phyloP scores from a whole-genome alignment of 345 rosid species.

The Abelmoschus esculentus region DNA sequence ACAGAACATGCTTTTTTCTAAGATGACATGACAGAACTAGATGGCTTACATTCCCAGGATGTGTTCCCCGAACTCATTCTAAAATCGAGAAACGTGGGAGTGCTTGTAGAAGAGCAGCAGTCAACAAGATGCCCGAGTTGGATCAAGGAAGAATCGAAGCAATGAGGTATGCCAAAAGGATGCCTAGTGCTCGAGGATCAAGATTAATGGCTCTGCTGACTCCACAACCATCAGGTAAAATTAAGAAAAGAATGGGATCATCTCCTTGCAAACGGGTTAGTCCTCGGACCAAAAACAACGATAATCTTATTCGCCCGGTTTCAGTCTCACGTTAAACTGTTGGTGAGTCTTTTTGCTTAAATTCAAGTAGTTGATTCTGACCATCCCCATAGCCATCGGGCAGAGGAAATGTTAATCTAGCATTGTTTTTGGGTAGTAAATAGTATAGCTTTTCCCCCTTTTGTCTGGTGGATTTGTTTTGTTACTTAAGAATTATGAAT shows the following conservation, averaged over 20 bases:
- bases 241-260: conserved; percentile 20
- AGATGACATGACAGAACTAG: background rate
- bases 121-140: conserved; percentile 6
- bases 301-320: background rate
- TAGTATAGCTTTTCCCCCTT: no score
- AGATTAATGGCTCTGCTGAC: conserved; percentile 29
- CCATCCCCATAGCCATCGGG: background rate
- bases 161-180: conserved; percentile 22
- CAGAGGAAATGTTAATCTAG: no score
- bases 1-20: background rate
- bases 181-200: conserved; percentile 25
- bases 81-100: conserved; percentile 20
- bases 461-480: no score
- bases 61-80: conserved; percentile 16
- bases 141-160: conserved; percentile 30
- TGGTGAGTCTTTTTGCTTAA: background rate
- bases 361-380: background rate
- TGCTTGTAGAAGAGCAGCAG: conserved; percentile 3
- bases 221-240: conserved; percentile 1
- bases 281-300: conserved; percentile 20
- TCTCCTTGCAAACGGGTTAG: conserved; percentile 34
- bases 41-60: conserved; percentile 27
- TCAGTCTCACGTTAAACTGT: background rate
- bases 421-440: no score
- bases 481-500: no score